These are phyloP conservation scores for Carpinus fangiana DNA, from an alignment of 306 rosid genomes.

Conservation along the genomic window DNA sequence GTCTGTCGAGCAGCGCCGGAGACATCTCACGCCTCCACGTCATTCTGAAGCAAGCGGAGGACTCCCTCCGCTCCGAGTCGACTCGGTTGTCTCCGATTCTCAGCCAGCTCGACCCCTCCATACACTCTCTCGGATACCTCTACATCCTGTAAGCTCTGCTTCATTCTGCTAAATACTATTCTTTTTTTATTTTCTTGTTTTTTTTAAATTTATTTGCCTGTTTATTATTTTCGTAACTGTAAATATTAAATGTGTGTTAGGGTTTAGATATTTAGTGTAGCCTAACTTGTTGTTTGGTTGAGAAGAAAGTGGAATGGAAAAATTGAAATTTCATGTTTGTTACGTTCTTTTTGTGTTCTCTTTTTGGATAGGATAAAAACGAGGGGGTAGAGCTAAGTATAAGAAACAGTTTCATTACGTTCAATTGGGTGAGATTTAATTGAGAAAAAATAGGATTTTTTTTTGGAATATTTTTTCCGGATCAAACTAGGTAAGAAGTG, in stretches of 20 bases:
- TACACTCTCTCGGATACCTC: conserved; percentile 75
- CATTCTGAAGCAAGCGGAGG: conserved; percentile 64
- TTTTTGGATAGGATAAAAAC: neutral
- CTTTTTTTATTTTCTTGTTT: neutral
- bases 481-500: neutral
- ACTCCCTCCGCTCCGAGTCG: conserved; percentile 56
- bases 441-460: neutral
- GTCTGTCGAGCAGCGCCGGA: conserved; percentile 54
- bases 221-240: neutral
- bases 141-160: conserved; percentile 55
- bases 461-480: neutral
- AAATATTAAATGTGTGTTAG: conserved; percentile 21
- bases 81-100: conserved; percentile 54
- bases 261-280: neutral
- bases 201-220: neutral
- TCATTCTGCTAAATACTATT: neutral
- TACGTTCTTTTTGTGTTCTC: neutral
- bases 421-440: neutral
- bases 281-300: conserved; percentile 1
- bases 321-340: neutral
- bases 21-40: conserved; percentile 64
- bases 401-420: neutral
- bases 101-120: conserved; percentile 62
- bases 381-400: neutral
- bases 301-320: neutral